These are phyloP conservation scores for Vicia villosa DNA, from an alignment of 306 rosid genomes.

Conservation along the genomic window DNA sequence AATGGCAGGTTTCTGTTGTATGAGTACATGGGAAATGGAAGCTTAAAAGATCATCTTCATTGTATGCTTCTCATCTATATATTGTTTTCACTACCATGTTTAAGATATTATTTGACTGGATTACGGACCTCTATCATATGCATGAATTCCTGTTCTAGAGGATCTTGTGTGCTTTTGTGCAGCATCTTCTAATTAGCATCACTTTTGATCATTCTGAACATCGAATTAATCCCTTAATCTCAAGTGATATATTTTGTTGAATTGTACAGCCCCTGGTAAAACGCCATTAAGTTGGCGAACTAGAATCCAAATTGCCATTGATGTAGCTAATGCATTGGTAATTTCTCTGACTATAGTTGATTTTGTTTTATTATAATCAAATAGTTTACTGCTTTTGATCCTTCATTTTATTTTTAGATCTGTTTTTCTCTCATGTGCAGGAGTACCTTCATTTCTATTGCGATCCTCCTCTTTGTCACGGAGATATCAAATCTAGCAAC, in stretches of 20 bases:
- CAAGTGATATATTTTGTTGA: conserved; percentile 25
- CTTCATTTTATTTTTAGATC: conserved; percentile 20
- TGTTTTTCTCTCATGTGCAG: conserved; percentile 54
- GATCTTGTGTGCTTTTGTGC: conserved; percentile 31
- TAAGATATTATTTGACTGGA: conserved; percentile 11
- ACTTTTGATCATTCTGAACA: conserved; percentile 17
- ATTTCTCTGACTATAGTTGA: conserved; percentile 31
- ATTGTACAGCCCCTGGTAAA: conserved; percentile 69
- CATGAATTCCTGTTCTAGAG: conserved; percentile 23
- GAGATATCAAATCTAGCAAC: conserved; percentile 97
- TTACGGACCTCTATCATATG: conserved; percentile 5
- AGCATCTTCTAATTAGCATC: conserved; percentile 15
- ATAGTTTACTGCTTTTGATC: conserved; percentile 3
- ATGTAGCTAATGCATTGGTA: conserved; percentile 97
- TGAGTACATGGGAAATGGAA: conserved; percentile 96
- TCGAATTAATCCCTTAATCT: conserved; percentile 25
- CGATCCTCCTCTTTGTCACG: conserved; percentile 94
- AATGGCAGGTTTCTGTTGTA: conserved; percentile 87
- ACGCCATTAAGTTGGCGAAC: conserved; percentile 84
- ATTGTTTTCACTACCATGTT: conserved; percentile 23
- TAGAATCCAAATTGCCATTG: conserved; percentile 90
- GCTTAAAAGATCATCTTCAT: conserved; percentile 98
- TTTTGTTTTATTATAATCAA: conserved; percentile 24
- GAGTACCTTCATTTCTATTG: conserved; percentile 98
- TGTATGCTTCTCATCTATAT: conserved; percentile 63